phyloP scores from a whole-genome alignment of 345 rosid species.

The Ailanthus altissimus region DNA sequence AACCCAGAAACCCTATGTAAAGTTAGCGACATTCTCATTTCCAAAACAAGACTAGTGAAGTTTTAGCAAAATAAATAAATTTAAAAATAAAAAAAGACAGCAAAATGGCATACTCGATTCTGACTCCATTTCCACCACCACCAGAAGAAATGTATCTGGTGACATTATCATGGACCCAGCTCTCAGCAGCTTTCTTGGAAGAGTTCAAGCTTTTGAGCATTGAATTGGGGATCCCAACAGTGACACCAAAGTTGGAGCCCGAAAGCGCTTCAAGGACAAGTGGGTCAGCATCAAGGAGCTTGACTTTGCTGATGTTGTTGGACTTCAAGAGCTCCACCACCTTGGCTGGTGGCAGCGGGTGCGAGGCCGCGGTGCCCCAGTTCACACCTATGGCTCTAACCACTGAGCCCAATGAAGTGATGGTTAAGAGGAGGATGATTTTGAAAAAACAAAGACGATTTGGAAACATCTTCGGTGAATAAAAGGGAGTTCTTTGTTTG shows the following conservation, averaged over 20 bases:
- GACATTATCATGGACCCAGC: slow-evolving; percentile 96
- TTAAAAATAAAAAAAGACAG: background rate
- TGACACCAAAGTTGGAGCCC: slow-evolving; percentile 65
- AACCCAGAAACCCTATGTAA: background rate
- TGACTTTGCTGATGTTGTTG: slow-evolving; percentile 69
- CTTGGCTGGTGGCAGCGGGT: slow-evolving; percentile 73
- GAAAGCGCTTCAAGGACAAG: slow-evolving; percentile 68
- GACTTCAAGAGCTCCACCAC: slow-evolving; percentile 86
- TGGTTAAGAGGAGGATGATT: slow-evolving; percentile 30
- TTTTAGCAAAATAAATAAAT: background rate
- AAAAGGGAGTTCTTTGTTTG: too few relatives aligned
- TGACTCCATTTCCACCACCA: slow-evolving; percentile 48
- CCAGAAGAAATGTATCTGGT: slow-evolving; percentile 73
- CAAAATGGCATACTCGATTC: slow-evolving; percentile 59
- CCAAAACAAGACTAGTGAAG: background rate
- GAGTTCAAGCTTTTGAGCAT: slow-evolving; percentile 71
- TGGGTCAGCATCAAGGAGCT: slow-evolving; percentile 83
- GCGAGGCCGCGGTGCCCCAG: slow-evolving; percentile 85
- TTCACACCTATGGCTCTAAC: slow-evolving; percentile 61
- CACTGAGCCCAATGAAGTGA: slow-evolving; percentile 15
- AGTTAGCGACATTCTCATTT: background rate
- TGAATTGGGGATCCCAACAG: slow-evolving; percentile 67
- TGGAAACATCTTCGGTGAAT: slow-evolving; percentile 26
- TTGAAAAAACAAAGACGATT: too few relatives aligned
- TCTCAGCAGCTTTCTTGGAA: slow-evolving; percentile 66